Conservation (phyloP, 2,329 filamentous ascomycete species). For the Claviceps cyperi region DNA sequence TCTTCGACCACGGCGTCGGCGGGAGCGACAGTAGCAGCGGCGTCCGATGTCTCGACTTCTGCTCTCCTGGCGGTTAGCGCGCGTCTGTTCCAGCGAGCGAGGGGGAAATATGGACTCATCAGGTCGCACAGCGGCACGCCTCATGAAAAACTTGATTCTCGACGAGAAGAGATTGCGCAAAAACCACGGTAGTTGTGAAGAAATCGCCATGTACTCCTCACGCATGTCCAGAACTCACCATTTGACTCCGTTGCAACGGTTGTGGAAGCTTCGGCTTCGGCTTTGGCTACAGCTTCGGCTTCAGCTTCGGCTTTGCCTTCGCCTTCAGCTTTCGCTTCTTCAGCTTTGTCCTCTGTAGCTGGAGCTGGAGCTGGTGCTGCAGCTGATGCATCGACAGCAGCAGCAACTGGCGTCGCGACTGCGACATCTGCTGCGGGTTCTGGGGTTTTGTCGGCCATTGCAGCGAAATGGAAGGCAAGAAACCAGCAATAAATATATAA, state of each 20-base stretch:
- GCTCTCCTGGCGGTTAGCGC: not conserved
- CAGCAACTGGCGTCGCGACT: constrained; percentile 18
- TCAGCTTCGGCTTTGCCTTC: constrained; percentile 8
- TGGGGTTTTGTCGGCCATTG: constrained; percentile 25
- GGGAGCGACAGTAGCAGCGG: constrained; percentile 13
- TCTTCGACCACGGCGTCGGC: constrained; percentile 15
- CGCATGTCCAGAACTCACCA: constrained; percentile 16
- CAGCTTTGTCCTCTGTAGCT: constrained; percentile 10
- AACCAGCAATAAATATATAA: constrained; percentile 5
- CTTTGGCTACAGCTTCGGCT: constrained; percentile 10
- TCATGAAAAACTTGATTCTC: not conserved
- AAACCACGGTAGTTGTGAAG: not conserved
- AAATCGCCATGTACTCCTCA: not conserved
- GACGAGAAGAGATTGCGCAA: not conserved
- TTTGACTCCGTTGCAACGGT: constrained; percentile 15
- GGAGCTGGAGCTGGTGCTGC: constrained; percentile 12
- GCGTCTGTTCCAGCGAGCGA: not conserved
- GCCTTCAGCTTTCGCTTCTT: constrained; percentile 9
- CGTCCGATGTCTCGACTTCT: constrained; percentile 15
- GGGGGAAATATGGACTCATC: not conserved
- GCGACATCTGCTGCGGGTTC: constrained; percentile 22
- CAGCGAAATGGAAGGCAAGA: constrained; percentile 5
- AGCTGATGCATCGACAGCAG: not conserved
- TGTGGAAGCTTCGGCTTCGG: constrained; percentile 14
- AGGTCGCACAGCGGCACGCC: not conserved